A percentile compares a stretch with the other conserved stretches of the same genome.
Conservation (phyloP, 192 early-diverging fungal genomes). For the Mortierella alpina region DNA sequence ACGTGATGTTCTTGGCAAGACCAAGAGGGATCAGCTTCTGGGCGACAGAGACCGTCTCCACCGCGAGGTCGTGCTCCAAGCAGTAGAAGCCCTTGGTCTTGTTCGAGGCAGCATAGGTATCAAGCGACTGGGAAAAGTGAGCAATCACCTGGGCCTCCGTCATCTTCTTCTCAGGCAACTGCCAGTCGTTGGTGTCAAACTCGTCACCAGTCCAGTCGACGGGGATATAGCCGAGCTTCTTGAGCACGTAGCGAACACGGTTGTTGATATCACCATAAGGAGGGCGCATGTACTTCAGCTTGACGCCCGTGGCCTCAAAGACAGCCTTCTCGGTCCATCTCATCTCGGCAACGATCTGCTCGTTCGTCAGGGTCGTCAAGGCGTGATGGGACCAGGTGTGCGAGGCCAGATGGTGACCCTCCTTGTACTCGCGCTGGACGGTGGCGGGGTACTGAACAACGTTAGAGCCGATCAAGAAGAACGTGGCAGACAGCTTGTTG, state of each 20-base stretch:
- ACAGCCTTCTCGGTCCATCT: conserved; percentile 60
- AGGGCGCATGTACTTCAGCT: conserved; percentile 61
- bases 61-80: conserved; percentile 40
- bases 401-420: conserved; percentile 72
- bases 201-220: conserved; percentile 41
- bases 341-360: conserved; percentile 66
- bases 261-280: conserved; percentile 68
- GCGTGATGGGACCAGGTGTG: conserved; percentile 72
- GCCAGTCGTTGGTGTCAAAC: conserved; percentile 67
- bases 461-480: conserved; percentile 74
- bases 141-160: conserved; percentile 5
- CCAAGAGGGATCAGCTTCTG: conserved; percentile 41
- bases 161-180: conserved; percentile 22
- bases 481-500: conserved; percentile 63
- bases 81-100: conserved; percentile 36
- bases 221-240: conserved; percentile 39
- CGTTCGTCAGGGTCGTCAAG: conserved; percentile 49
- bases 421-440: conserved; percentile 58
- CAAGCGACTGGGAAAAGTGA: conserved; percentile 14
- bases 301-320: conserved; percentile 59
- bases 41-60: conserved; percentile 25
- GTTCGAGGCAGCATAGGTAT: conserved; percentile 34
- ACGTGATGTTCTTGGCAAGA: conserved; percentile 30
- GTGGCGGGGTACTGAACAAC: conserved; percentile 59
- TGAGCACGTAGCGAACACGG: conserved; percentile 59